Evolutionary conservation across 345 rosid genomes (phyloP).

Genomic region (Zanthoxylum bungeanum): DNA sequence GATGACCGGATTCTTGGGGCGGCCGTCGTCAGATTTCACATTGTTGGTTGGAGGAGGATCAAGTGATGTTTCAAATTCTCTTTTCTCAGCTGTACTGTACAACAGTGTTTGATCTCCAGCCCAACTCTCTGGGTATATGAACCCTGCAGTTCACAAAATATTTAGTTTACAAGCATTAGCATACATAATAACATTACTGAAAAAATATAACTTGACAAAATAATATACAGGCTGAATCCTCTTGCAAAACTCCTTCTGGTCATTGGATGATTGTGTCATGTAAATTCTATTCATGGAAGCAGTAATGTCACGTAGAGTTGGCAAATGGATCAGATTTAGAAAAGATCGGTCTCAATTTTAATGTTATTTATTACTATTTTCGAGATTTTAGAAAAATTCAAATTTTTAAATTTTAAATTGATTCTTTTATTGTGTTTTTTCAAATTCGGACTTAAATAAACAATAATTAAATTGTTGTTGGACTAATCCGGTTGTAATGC

Average conservation of each 20-base stretch:
- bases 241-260: conserved; percentile 33
- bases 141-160: conserved; percentile 40
- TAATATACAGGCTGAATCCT: neutral
- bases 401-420: too few relatives aligned
- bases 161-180: neutral
- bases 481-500: too few relatives aligned
- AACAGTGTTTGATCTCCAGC: conserved; percentile 79
- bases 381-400: too few relatives aligned
- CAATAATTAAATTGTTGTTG: too few relatives aligned
- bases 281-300: conserved; percentile 16
- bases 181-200: too few relatives aligned
- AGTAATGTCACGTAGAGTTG: too few relatives aligned
- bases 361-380: too few relatives aligned
- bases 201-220: too few relatives aligned
- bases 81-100: conserved; percentile 65
- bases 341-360: too few relatives aligned
- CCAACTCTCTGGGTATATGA: conserved; percentile 74
- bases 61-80: conserved; percentile 60
- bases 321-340: too few relatives aligned
- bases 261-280: conserved; percentile 39
- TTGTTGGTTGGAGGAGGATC: conserved; percentile 64
- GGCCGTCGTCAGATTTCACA: conserved; percentile 25
- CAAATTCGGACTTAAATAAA: too few relatives aligned
- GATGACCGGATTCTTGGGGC: conserved; percentile 72
- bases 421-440: too few relatives aligned